Evolutionary conservation across 176 grass and related monocot genomes (phyloP).

Genomic region (Lolium rigidum): DNA sequence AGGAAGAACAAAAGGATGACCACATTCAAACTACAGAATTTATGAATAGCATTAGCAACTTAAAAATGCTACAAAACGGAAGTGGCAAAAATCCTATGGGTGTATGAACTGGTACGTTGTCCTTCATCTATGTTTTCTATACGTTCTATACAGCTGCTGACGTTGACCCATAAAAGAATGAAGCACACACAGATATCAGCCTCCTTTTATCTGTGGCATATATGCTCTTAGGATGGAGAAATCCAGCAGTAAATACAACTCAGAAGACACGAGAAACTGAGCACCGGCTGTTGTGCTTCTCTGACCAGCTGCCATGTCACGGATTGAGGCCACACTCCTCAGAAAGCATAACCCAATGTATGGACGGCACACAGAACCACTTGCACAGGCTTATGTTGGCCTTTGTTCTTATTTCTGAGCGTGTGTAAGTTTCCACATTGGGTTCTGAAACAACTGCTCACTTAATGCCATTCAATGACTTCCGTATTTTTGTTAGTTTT

Average conservation of each 20-base stretch:
- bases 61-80: not conserved
- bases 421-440: not conserved
- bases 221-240: conserved; percentile 5
- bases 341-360: not conserved
- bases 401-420: not conserved
- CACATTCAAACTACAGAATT: not conserved
- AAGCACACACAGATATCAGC: conserved; percentile 17
- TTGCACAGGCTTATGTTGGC: not conserved
- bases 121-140: conserved; percentile 7
- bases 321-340: too few relatives aligned
- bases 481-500: conserved; percentile 36
- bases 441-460: not conserved
- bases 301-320: not conserved
- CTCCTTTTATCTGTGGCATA: not conserved
- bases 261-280: not conserved
- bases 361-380: not conserved
- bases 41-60: not conserved
- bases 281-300: not conserved
- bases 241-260: not conserved
- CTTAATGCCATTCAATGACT: conserved; percentile 54
- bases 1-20: not conserved
- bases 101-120: conserved; percentile 8
- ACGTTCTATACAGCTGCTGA: conserved; percentile 40
- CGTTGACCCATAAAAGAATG: not conserved
- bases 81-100: not conserved